A percentile compares a stretch with the other conserved stretches of the same genome.
Conservation (phyloP, 108 stramenopile genomes). For the Mayamaea pseudoterrestris region DNA sequence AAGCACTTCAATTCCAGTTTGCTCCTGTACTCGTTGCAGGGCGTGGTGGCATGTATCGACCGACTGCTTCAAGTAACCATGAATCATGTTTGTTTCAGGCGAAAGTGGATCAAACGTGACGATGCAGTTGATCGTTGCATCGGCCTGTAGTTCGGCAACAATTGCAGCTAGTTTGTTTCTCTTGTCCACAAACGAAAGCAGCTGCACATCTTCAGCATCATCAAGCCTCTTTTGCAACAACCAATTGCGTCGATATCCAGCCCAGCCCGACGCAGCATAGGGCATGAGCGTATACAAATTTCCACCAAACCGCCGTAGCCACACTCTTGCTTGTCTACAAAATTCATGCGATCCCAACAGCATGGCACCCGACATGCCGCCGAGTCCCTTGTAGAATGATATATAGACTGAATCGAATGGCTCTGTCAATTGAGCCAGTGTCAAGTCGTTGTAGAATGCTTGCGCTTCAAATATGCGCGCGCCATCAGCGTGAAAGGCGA, state of each 20-base stretch:
- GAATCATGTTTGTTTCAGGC: slow-evolving; percentile 57
- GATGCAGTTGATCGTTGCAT: slow-evolving; percentile 10
- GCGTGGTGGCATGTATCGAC: slow-evolving; percentile 18
- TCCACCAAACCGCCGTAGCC: slow-evolving; percentile 75
- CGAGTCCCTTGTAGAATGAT: slow-evolving; percentile 77
- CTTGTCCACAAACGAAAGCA: slow-evolving; percentile 32
- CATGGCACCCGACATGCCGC: slow-evolving; percentile 63
- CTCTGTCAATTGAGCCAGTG: slow-evolving; percentile 23
- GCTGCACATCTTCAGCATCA: background rate
- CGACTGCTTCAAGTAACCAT: slow-evolving; percentile 34
- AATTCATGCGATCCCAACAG: slow-evolving; percentile 47
- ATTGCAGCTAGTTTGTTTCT: slow-evolving; percentile 26
- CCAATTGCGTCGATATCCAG: slow-evolving; percentile 38
- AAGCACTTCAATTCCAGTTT: slow-evolving; percentile 25
- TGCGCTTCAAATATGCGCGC: slow-evolving; percentile 75
- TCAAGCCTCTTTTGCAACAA: background rate
- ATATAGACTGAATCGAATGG: slow-evolving; percentile 71
- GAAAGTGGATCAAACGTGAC: slow-evolving; percentile 48
- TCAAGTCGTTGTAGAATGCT: slow-evolving; percentile 21
- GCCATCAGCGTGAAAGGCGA: slow-evolving; percentile 73
- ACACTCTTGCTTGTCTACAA: slow-evolving; percentile 47
- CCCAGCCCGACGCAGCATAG: slow-evolving; percentile 46
- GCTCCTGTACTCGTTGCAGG: slow-evolving; percentile 14
- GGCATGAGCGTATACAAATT: slow-evolving; percentile 67
- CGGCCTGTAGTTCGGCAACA: slow-evolving; percentile 9